Base-by-base conservation (phyloP, 2,329 filamentous ascomycete species). In the Taxawa tesnikishii region DNA sequence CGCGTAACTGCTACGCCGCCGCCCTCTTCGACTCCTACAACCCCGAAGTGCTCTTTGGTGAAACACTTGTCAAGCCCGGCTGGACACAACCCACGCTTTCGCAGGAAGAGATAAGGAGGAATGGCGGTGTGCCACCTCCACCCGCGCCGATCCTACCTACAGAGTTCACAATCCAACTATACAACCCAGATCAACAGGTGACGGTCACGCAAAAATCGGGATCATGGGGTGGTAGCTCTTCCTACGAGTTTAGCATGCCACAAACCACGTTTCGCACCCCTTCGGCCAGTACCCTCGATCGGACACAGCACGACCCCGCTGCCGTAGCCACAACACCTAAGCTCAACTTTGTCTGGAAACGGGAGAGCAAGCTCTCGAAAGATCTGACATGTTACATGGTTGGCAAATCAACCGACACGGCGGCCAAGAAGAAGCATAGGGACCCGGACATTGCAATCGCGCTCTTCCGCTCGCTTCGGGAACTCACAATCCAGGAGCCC, bases 371-470 rank as follows among this genome's bases (percentile, higher is more conserved):
- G 42, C 60, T 94, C 33, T 81, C 77, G 36, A 90, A 82, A 58
- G 84, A 94, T 48, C 75, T 94, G 64, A 84, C 82, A 2, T 94
- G 87, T 56, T 85, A 80, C 55, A 68, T 94, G 60, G 81, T 79
- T 0, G 87, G 88, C 11, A 82, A 77, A 52, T 79, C 74, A 9
- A 72, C 80, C 0, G 67, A 71, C 31, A 52, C 62, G 3, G 73
- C 72, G 17, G 74, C 72, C 14, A 83, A 78, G 57, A 83, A 67
- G 43, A 75, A 83, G 63, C 81, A 68, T 61, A 88, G 83, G 52
- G 90, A 98, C 53, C 88, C 90, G 0, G 90, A 96, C 56, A 96
- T 96, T 44, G 87, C 85, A 0, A 69, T 96, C n/a, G 85, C 84
- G 3, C 70, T 96, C 46, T 93, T 87, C 64, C 76, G 79, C 43